phyloP scores from a whole-genome alignment of 73 alveolate genomes.

The Tetrahymena elliotti region DNA sequence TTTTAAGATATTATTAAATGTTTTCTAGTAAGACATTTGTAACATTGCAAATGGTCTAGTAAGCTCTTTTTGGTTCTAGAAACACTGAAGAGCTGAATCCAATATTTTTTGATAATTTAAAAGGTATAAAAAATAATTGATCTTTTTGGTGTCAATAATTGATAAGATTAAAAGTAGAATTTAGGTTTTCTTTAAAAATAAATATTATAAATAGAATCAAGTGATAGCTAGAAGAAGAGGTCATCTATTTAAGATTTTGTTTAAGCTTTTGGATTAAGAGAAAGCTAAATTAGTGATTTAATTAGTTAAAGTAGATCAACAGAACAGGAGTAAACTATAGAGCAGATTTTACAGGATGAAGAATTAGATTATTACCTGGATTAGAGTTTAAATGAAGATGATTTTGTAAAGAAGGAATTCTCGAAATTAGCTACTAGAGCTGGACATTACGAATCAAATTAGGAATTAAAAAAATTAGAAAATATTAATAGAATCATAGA shows the following conservation, averaged over 20 bases:
- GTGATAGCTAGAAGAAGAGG: background rate
- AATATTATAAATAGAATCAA: background rate
- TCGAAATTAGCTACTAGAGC: background rate
- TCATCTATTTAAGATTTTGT: background rate
- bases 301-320: background rate
- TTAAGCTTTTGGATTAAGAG: background rate
- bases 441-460: background rate
- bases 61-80: background rate
- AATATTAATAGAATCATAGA: background rate
- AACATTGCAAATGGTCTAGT: background rate
- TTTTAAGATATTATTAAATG: background rate
- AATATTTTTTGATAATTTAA: background rate
- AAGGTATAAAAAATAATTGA: background rate
- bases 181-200: background rate
- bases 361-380: background rate
- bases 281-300: background rate
- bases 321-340: background rate
- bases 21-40: background rate
- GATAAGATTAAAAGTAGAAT: background rate
- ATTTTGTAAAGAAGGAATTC: background rate
- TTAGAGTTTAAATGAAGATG: background rate
- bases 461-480: background rate
- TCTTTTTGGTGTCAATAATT: background rate
- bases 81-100: background rate
- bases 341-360: background rate